Evolutionary conservation across 169 alveolate genomes (phyloP).

Genomic region (Plasmodium billcollinsi): DNA sequence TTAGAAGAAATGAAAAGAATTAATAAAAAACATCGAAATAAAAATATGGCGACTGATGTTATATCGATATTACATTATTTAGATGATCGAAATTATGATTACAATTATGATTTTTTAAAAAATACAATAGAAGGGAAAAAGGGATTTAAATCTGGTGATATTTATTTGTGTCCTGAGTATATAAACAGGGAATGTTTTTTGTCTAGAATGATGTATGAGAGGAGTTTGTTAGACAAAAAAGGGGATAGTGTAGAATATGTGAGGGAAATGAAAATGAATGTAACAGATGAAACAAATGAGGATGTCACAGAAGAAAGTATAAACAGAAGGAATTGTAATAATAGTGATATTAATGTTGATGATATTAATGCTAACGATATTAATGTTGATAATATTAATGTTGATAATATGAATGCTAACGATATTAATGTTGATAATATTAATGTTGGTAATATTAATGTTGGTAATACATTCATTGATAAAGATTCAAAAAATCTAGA

Average conservation of each 20-base stretch:
- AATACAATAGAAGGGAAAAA: background rate
- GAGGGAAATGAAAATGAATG: background rate
- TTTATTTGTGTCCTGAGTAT: conserved; percentile 66
- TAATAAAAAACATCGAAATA: conserved; percentile 44
- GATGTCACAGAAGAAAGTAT: background rate
- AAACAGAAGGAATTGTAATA: background rate
- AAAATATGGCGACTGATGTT: conserved; percentile 51
- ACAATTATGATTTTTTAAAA: background rate
- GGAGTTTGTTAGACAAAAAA: background rate
- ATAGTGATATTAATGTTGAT: background rate
- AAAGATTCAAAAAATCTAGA: background rate
- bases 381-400: background rate
- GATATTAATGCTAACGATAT: no score
- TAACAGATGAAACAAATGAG: background rate
- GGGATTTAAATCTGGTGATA: conserved; percentile 33
- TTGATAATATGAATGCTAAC: no score
- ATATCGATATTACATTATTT: conserved; percentile 37
- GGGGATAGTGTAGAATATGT: background rate
- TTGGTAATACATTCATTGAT: background rate
- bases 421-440: background rate
- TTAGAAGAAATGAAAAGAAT: conserved; percentile 47
- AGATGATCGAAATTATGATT: background rate
- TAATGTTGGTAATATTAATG: background rate
- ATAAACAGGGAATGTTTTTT: conserved; percentile 51
- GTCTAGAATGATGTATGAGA: conserved; percentile 35